phyloP scores from a whole-genome alignment of 208 protist species.

The Crithidia bombi region DNA sequence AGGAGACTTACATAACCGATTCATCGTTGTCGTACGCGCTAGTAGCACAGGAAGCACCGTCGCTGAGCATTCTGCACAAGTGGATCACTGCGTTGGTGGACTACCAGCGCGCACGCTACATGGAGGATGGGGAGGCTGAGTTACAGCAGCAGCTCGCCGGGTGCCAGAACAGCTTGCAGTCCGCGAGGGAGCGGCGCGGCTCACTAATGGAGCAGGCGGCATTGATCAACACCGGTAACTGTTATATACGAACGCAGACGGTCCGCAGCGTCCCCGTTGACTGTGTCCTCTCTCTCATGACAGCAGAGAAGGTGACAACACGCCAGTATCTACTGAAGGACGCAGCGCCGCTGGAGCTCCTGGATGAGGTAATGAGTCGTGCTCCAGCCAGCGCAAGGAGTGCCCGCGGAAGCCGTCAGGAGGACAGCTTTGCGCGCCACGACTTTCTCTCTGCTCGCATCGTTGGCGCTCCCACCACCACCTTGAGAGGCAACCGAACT shows the following conservation, averaged over 20 bases:
- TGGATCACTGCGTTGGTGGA: conserved; percentile 67
- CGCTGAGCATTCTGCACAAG: conserved; percentile 43
- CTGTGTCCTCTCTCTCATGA: conserved; percentile 38
- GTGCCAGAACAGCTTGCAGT: conserved; percentile 33
- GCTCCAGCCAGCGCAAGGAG: neutral
- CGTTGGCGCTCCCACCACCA: neutral
- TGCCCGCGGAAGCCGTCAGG: neutral
- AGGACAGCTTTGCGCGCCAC: neutral
- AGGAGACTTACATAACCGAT: conserved; percentile 16
- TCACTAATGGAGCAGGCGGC: conserved; percentile 36
- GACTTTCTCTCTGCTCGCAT: conserved; percentile 6
- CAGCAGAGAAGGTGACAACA: conserved; percentile 30
- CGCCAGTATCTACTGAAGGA: conserved; percentile 34
- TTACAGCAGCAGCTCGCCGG: conserved; percentile 45
- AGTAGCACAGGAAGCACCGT: conserved; percentile 27
- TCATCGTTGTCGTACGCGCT: conserved; percentile 21
- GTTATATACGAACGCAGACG: conserved; percentile 28
- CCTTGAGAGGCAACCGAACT: conserved; percentile 4
- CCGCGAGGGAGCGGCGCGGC: conserved; percentile 31
- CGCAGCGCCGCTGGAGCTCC: conserved; percentile 4
- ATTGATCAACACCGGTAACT: conserved; percentile 33
- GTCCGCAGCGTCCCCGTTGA: conserved; percentile 32
- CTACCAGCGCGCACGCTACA: conserved; percentile 43
- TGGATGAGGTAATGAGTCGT: conserved; percentile 16
- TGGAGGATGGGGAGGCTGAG: conserved; percentile 36